Evolutionary conservation across 2,329 filamentous ascomycete species (phyloP), one percentile per base, ranked within the genome.

Genomic region (Fusarium gaditjirri): DNA sequence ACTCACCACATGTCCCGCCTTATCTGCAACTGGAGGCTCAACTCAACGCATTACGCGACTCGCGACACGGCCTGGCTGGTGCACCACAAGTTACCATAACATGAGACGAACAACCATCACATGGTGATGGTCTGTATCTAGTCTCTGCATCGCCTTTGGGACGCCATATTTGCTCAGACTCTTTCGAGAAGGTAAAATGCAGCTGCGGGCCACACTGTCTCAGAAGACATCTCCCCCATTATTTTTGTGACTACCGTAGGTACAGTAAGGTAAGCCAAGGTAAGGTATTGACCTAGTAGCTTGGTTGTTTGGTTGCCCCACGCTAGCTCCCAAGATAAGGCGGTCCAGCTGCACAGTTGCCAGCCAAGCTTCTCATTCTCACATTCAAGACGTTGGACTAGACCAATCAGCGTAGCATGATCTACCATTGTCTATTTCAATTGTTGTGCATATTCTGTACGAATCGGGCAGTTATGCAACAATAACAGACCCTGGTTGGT

Each of bases 11-110:
- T 46, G n/a, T 61, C 55, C 70, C 70, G 65, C 65, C 67, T 66
- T 68, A 52, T 43, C 35, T 61, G 52, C 57, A 21, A 72, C 42
- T 72, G 46, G 43, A 42, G 42, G 35, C 44, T 44, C 54, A 70
- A 61, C 50, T 72, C 68, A 69, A 65, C 33, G 21, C 41, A 68
- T 55, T 50, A 38, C 65, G 49, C 67, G 61, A 55, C 53, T 65
- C 53, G 59, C 69, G 29, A 61, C 49, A 65, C 61, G 52, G 46
- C 27, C 52, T 54, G 59, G 38, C 61, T 66, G 65, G 50, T 49
- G 46, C 70, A 72, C 65, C 39, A 41, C 46, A 53, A 46, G n/a
- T 35, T 25, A 55, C 36, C 46, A 42, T 25, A 60, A 35, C n/a
- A 42, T 55, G 41, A 31, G 47, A 41, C n/a, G 23, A 31, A 33